Base-by-base conservation (phyloP, 83 land plant species). In the Picea abies region DNA sequence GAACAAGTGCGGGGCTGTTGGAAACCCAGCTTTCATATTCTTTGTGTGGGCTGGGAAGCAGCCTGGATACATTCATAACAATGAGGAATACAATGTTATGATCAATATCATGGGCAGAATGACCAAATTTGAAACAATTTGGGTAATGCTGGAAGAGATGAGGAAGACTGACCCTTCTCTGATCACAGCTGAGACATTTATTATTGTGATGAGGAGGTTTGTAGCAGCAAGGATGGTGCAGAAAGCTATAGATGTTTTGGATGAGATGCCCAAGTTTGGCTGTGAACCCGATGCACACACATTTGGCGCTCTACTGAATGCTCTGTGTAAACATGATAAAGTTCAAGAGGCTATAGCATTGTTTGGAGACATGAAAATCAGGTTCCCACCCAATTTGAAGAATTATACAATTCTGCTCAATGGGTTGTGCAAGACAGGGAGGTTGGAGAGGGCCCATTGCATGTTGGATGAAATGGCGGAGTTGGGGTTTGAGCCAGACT, bases 261-360 rank as follows among this genome's bases (percentile, higher is more conserved):
- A 93, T 67, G 95, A 93, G 75, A 92, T 92, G 94, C 91, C 92
- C 17, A 85, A 87, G 69, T 92, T 85, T 44, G 94, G 92, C 3
- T 83, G 83, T 68, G 85, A 85, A 29, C 85, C 90, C 0, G 93
- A 91, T 78, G 90, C 80, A 64, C 66, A 84, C 70, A 84, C 84
- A 29, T 93, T 93, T 81, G 87, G 90, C 35, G 91, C 90, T 84
- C 81, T 91, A 65, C 67, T 93, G 79, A 90, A 91, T 85, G 95
- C 95, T 12, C 86, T 93, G 47, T 84, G 91, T 65, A 93, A 93
- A 84, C 87, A 89, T 62, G 88, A 90, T 11, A 83, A 85, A 66
- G 91, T 89, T 1, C 89, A 84, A 66, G 95, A 93, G 76, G 95
- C 95, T 4, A 87, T 91, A 14, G 14, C n/a, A 11, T 63, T 93